Evolutionary conservation across 768 basidiomycete genomes (phyloP).

Genomic region (Termitomyces sp.): DNA sequence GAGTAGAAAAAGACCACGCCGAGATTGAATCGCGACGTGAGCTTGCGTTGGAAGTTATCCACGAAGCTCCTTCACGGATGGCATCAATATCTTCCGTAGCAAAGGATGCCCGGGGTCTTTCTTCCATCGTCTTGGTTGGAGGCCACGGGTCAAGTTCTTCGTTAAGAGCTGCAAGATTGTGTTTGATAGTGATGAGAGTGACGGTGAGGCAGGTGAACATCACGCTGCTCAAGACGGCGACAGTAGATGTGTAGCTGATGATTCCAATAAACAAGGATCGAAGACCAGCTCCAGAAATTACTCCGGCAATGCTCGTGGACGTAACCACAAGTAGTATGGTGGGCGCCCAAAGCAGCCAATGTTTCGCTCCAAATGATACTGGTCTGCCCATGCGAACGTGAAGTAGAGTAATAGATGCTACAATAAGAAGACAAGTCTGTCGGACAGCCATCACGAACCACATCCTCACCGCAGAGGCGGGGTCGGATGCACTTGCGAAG

Average conservation of each 20-base stretch:
- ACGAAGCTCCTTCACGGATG: conserved; percentile 72
- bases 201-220: conserved; percentile 54
- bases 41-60: conserved; percentile 67
- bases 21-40: conserved; percentile 55
- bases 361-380: conserved; percentile 60
- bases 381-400: conserved; percentile 68
- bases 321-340: conserved; percentile 46
- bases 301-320: conserved; percentile 54
- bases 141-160: conserved; percentile 57
- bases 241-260: conserved; percentile 46
- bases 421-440: conserved; percentile 62
- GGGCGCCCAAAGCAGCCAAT: conserved; percentile 74
- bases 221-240: conserved; percentile 46
- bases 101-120: conserved; percentile 57
- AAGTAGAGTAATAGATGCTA: conserved; percentile 55
- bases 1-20: conserved; percentile 70
- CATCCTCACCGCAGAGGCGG: conserved; percentile 51
- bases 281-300: conserved; percentile 49
- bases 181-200: conserved; percentile 61
- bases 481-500: conserved; percentile 38
- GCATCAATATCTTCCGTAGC: conserved; percentile 68
- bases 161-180: conserved; percentile 52
- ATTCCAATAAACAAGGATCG: conserved; percentile 56
- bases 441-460: conserved; percentile 66
- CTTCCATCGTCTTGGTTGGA: conserved; percentile 43